phyloP scores from a whole-genome alignment of 1,284 basidiomycete genomes.

The Rhodotorula mucilaginosa region DNA sequence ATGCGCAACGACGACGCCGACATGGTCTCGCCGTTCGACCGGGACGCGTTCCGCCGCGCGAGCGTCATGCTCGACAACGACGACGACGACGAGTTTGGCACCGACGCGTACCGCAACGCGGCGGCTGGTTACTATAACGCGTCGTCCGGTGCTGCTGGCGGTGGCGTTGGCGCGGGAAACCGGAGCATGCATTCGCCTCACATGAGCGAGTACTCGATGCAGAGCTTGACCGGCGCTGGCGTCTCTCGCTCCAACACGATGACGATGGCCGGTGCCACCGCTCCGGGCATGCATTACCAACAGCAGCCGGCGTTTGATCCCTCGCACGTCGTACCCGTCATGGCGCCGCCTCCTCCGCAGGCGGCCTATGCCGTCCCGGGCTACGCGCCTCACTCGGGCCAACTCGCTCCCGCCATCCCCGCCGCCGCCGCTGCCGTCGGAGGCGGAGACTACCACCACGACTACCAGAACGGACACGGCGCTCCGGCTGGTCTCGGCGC shows the following conservation, averaged over 20 bases:
- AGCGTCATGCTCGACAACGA: slow-evolving; percentile 46
- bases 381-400: not conserved
- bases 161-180: slow-evolving; percentile 4
- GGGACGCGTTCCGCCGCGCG: slow-evolving; percentile 47
- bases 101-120: slow-evolving; percentile 38
- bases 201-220: slow-evolving; percentile 35
- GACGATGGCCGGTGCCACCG: slow-evolving; percentile 23
- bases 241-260: slow-evolving; percentile 39
- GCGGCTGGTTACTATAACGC: slow-evolving; percentile 35
- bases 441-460: too few relatives aligned
- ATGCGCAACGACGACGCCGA: slow-evolving; percentile 45
- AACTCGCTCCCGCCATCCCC: not conserved
- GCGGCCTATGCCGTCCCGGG: not conserved
- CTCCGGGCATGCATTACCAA: slow-evolving; percentile 29
- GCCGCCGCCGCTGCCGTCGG: too few relatives aligned
- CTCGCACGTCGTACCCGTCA: slow-evolving; percentile 36
- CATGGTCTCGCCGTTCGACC: slow-evolving; percentile 48
- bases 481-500: not conserved
- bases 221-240: slow-evolving; percentile 5
- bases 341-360: not conserved
- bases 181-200: slow-evolving; percentile 29
- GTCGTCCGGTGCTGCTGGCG: not conserved
- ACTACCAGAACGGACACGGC: not conserved
- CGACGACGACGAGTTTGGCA: slow-evolving; percentile 44
- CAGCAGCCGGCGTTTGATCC: slow-evolving; percentile 41